These are phyloP conservation scores for Gymnopus androsaceus DNA, from an alignment of 1,284 basidiomycete genomes.

Conservation along the genomic window DNA sequence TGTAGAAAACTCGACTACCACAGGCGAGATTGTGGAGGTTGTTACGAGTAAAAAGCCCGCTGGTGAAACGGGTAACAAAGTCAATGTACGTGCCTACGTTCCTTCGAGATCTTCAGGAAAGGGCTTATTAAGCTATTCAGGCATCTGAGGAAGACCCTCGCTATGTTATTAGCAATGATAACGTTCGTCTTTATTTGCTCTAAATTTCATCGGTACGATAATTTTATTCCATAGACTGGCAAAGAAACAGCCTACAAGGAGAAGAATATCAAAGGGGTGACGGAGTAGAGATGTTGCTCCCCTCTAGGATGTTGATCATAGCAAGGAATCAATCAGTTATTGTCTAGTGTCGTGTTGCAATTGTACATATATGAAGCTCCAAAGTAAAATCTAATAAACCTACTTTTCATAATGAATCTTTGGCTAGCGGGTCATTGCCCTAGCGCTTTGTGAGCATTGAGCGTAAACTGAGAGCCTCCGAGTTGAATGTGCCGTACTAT, in stretches of 20 bases:
- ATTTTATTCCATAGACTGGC: slow-evolving; percentile 1
- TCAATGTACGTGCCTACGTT: slow-evolving; percentile 8
- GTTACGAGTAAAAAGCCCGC: slow-evolving; percentile 10
- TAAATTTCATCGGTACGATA: background rate
- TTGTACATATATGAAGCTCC: too few relatives aligned
- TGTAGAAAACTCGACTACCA: slow-evolving; percentile 10
- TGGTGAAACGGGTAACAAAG: slow-evolving; percentile 3
- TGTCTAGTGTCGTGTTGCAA: too few relatives aligned
- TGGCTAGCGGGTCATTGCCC: too few relatives aligned
- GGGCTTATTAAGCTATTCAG: background rate
- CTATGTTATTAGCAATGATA: slow-evolving; percentile 16
- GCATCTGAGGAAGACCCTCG: slow-evolving; percentile 12
- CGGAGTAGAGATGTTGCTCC: slow-evolving; percentile 3
- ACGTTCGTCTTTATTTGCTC: background rate
- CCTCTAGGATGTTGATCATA: too few relatives aligned
- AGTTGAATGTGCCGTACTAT: too few relatives aligned
- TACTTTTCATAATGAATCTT: too few relatives aligned
- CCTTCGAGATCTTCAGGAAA: background rate
- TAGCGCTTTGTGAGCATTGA: too few relatives aligned
- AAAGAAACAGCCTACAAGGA: slow-evolving; percentile 15
- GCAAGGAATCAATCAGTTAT: too few relatives aligned
- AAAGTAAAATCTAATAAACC: too few relatives aligned
- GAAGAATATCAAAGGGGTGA: slow-evolving; percentile 10
- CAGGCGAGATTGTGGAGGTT: slow-evolving; percentile 12
- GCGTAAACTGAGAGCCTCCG: too few relatives aligned